phyloP scores from a whole-genome alignment of 2,329 filamentous ascomycete genomes.

The Cryphonectria japonica region DNA sequence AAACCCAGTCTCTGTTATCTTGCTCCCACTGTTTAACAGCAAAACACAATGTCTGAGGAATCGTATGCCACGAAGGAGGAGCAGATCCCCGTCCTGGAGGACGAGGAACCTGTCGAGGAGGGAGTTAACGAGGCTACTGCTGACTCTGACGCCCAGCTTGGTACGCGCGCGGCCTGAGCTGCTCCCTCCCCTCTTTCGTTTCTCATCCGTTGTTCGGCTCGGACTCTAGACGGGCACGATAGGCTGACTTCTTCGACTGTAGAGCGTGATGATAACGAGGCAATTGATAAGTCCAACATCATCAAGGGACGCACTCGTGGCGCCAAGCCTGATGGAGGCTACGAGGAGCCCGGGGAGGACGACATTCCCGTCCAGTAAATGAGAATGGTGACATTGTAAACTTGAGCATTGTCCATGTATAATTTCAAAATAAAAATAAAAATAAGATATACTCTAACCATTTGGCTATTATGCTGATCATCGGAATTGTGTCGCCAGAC shows the following conservation, averaged over 20 bases:
- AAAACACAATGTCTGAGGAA: slow-evolving; percentile 20
- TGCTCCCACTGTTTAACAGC: neutral
- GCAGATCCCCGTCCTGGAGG: slow-evolving; percentile 28
- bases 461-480: no score
- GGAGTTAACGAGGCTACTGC: slow-evolving; percentile 22
- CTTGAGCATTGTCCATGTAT: neutral
- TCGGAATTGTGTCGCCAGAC: no score
- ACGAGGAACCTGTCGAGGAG: slow-evolving; percentile 30
- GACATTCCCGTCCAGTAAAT: slow-evolving; percentile 27
- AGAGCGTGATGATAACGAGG: slow-evolving; percentile 40
- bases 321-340: slow-evolving; percentile 34
- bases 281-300: slow-evolving; percentile 39
- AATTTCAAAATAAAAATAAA: neutral
- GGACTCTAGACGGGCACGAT: neutral
- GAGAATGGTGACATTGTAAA: neutral
- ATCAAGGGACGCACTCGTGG: slow-evolving; percentile 35
- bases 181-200: no score
- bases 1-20: neutral
- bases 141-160: slow-evolving; percentile 31
- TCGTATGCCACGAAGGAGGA: slow-evolving; percentile 26
- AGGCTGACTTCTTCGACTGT: neutral
- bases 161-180: slow-evolving; percentile 16
- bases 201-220: no score
- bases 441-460: no score
- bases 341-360: slow-evolving; percentile 36